phyloP scores from a whole-genome alignment of 2,329 filamentous ascomycete species.

The Colletotrichum phormii region DNA sequence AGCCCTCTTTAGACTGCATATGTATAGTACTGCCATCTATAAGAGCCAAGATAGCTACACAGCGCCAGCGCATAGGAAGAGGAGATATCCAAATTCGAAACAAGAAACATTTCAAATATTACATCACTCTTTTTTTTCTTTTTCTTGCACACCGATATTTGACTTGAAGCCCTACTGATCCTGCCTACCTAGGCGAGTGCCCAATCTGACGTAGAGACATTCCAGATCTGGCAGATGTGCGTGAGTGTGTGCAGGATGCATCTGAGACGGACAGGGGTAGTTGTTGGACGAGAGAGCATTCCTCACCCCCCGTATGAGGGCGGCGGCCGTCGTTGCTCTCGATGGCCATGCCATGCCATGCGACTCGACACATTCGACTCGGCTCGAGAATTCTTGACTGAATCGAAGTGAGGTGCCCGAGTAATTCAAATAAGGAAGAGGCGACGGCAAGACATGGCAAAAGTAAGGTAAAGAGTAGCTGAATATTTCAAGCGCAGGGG shows the following conservation, averaged over 20 bases:
- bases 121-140: background rate
- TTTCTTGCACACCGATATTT: slow-evolving; percentile 5
- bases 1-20: slow-evolving; percentile 27
- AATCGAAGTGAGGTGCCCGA: background rate
- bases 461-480: background rate
- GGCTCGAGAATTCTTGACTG: background rate
- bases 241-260: slow-evolving; percentile 34
- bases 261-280: slow-evolving; percentile 33
- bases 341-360: background rate
- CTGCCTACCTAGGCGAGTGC: background rate
- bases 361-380: background rate
- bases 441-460: background rate
- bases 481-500: background rate
- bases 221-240: slow-evolving; percentile 24
- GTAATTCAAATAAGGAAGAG: background rate
- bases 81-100: background rate
- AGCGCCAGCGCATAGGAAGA: slow-evolving; percentile 20
- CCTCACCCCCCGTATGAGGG: slow-evolving; percentile 3
- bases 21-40: slow-evolving; percentile 23
- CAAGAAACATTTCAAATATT: slow-evolving; percentile 8
- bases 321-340: background rate
- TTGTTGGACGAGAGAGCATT: slow-evolving; percentile 17
- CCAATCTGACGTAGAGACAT: slow-evolving; percentile 27
- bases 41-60: slow-evolving; percentile 20
- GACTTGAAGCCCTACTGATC: background rate